These are phyloP conservation scores for Limnanthes douglasii DNA, from an alignment of 345 rosid species.

Conservation along the genomic window DNA sequence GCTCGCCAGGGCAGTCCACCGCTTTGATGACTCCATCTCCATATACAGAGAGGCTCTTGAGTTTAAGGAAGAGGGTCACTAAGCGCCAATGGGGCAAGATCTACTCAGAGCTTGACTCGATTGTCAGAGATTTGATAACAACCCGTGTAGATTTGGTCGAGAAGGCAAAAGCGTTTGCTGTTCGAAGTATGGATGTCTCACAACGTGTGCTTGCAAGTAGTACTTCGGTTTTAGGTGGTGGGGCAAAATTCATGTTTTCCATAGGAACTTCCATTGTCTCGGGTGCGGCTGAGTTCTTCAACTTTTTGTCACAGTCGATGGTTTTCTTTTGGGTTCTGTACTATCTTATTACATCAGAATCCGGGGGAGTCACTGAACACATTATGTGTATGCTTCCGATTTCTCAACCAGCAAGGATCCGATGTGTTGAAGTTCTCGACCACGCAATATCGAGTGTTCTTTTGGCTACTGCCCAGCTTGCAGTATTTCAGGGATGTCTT, in stretches of 20 bases:
- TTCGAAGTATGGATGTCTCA: slow-evolving; percentile 64
- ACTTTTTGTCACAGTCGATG: slow-evolving; percentile 70
- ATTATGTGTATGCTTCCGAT: slow-evolving; percentile 82
- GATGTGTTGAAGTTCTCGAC: slow-evolving; percentile 85
- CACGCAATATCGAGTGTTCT: slow-evolving; percentile 80
- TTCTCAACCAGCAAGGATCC: slow-evolving; percentile 32
- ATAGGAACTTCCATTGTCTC: slow-evolving; percentile 52
- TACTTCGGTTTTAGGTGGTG: slow-evolving; percentile 62
- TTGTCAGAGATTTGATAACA: slow-evolving; percentile 63
- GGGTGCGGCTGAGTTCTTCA: slow-evolving; percentile 91
- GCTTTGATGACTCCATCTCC: slow-evolving; percentile 50
- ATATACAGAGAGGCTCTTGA: slow-evolving; percentile 57
- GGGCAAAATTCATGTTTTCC: slow-evolving; percentile 53
- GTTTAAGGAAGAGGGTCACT: slow-evolving; percentile 33
- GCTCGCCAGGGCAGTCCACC: slow-evolving; percentile 31
- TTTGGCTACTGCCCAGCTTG: slow-evolving; percentile 86
- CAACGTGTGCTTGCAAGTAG: slow-evolving; percentile 53
- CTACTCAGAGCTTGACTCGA: slow-evolving; percentile 56
- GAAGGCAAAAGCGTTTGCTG: slow-evolving; percentile 73
- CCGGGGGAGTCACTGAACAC: slow-evolving; percentile 94
- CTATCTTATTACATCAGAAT: slow-evolving; percentile 75
- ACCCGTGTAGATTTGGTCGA: slow-evolving; percentile 71
- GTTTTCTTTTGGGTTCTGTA: slow-evolving; percentile 83
- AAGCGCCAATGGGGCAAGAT: slow-evolving; percentile 68
- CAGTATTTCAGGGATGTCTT: slow-evolving; percentile 87